Evolutionary conservation across 257 asterid genomes (phyloP), one percentile per base, ranked within the genome.

Genomic region (Ilex asprella): DNA sequence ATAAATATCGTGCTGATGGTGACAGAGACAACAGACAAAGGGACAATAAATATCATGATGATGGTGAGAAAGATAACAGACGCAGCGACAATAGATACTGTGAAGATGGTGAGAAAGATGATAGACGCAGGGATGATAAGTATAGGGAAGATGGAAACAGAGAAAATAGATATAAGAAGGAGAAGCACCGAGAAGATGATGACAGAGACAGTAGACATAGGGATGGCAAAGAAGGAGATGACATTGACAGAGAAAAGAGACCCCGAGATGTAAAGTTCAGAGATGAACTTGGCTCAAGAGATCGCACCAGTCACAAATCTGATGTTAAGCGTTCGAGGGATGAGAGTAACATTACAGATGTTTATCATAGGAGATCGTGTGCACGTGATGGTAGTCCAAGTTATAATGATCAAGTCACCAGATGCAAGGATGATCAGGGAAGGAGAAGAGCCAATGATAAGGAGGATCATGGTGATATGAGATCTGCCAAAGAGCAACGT

Each of bases 341-440:
- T 59, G 97, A 92, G 64, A 63, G 70, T 61, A 76, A 84, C 71
- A 63, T 64, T 78, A 76, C 74, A 54, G 95, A 83, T 69, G 75
- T 67, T 76, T 81, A 76, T 76, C 73, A 75, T 54, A 86, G 85
- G 71, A 86, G 82, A 73, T 71, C 80, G 70, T 76, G 78, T 64
- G 69, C 84, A 16, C 77, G 78, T 58, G 93, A 80, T 70, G 79
- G 73, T 60, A 85, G 85, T 77, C 95, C 91, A 10, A 68, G 80
- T 60, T 82, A 72, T 70, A 96, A 86, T 74, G 91, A 85, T 67
- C 88, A 84, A 69, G 50, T 78, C 12, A 56, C 76, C 56, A 85
- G 88, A 77, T 75, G 72, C 58, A 85, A 81, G 64, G 95, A 82
- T 75, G 98, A 81, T 74, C 96, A 77, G 55, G 85, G 78, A 56